Percentiles rank a stretch among this genome's conserved stretches.
phyloP scores from a whole-genome alignment of 1,284 basidiomycete genomes.

The Leccinum solheimii region DNA sequence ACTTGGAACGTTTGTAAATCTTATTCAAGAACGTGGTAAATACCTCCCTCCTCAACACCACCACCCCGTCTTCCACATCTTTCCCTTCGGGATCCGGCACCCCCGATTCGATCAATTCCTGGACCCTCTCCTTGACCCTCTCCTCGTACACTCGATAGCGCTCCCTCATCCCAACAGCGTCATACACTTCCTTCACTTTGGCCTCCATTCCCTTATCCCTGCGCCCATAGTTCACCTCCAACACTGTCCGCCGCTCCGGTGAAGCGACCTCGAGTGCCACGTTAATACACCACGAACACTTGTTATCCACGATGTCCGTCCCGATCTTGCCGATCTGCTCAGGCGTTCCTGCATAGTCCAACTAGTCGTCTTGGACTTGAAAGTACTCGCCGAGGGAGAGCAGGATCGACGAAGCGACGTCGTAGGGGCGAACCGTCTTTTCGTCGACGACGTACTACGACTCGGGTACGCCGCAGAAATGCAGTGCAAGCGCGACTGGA shows the following conservation, averaged over 20 bases:
- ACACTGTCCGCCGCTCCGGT: conserved; percentile 56
- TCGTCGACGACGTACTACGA: conserved; percentile 37
- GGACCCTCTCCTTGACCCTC: conserved; percentile 58
- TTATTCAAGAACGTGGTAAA: conserved; percentile 33
- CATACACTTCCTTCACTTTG: conserved; percentile 69
- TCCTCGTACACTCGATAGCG: conserved; percentile 71
- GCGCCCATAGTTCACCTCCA: conserved; percentile 84
- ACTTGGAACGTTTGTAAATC: conserved; percentile 16
- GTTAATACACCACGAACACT: conserved; percentile 98
- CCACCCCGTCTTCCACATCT: conserved; percentile 28
- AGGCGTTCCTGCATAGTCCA: conserved; percentile 90
- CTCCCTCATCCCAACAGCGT: conserved; percentile 59
- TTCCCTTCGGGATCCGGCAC: conserved; percentile 50
- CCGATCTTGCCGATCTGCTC: conserved; percentile 97
- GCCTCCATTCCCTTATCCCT: conserved; percentile 64
- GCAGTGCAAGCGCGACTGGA: conserved; percentile 93
- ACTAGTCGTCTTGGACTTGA: conserved; percentile 98
- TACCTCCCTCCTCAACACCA: conserved; percentile 48
- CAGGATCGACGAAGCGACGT: conserved; percentile 81
- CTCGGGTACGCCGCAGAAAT: conserved; percentile 72
- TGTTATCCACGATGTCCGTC: conserved; percentile 98
- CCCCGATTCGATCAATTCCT: conserved; percentile 51
- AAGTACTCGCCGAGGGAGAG: conserved; percentile 97
- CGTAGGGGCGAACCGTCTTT: conserved; percentile 61
- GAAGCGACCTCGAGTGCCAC: conserved; percentile 74